Percentiles rank a stretch among this genome's conserved stretches.
Evolutionary conservation across 2,329 filamentous ascomycete species (phyloP).

Genomic region (Exophiala lecanii-corni): DNA sequence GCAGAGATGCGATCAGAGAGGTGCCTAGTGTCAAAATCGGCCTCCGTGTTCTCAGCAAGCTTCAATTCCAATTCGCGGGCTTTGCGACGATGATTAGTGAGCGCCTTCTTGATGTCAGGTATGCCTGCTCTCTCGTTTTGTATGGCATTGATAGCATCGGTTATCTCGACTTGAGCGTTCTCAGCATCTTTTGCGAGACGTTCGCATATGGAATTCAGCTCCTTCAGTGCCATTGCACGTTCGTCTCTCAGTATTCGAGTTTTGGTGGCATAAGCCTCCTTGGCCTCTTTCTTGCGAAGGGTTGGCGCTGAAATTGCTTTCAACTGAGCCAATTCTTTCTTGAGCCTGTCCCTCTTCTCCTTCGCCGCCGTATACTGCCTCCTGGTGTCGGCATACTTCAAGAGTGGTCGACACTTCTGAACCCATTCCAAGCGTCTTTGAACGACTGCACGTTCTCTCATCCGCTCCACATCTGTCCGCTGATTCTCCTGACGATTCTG

Average conservation of each 20-base stretch:
- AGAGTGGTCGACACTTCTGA: slow-evolving; percentile 60
- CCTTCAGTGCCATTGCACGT: slow-evolving; percentile 35
- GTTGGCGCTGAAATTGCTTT: slow-evolving; percentile 62
- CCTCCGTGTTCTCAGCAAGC: slow-evolving; percentile 55
- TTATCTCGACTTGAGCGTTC: slow-evolving; percentile 35
- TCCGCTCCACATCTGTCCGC: slow-evolving; percentile 75
- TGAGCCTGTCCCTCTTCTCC: slow-evolving; percentile 49
- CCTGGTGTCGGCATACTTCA: slow-evolving; percentile 58
- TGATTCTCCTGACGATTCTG: slow-evolving; percentile 70
- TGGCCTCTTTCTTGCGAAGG: slow-evolving; percentile 62
- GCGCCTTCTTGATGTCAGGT: slow-evolving; percentile 49
- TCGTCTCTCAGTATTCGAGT: slow-evolving; percentile 24
- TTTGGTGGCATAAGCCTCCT: slow-evolving; percentile 58
- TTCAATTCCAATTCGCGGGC: slow-evolving; percentile 62
- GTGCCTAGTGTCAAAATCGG: slow-evolving; percentile 54
- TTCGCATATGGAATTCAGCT: slow-evolving; percentile 29
- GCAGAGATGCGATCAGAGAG: slow-evolving; percentile 16
- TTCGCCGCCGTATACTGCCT: slow-evolving; percentile 50
- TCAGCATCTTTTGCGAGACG: slow-evolving; percentile 38
- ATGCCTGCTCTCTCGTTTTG: slow-evolving; percentile 51
- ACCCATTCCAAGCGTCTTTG: slow-evolving; percentile 61
- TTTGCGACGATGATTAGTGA: slow-evolving; percentile 47
- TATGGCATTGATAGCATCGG: slow-evolving; percentile 37
- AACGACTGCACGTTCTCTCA: slow-evolving; percentile 69
- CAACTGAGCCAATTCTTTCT: slow-evolving; percentile 55